phyloP scores from a whole-genome alignment of 2,329 filamentous ascomycete genomes.

The Paramyrothecium roridum region DNA sequence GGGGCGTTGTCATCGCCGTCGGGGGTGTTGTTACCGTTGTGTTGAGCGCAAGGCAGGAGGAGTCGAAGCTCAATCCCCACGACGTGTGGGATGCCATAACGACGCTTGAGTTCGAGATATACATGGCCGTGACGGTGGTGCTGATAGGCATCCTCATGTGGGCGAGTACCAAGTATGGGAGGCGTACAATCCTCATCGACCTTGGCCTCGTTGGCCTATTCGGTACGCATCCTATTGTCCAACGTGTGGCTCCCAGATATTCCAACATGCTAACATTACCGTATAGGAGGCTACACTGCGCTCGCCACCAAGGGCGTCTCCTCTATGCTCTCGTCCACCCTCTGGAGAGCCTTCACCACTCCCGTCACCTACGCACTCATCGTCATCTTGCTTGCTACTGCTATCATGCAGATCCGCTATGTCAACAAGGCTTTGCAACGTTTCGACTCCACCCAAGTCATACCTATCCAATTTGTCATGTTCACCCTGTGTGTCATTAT shows the following conservation, averaged over 20 bases:
- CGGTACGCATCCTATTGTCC: slow-evolving; percentile 50
- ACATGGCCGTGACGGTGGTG: slow-evolving; percentile 71
- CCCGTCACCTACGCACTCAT: slow-evolving; percentile 89
- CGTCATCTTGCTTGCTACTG: slow-evolving; percentile 74
- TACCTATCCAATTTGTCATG: slow-evolving; percentile 94
- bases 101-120: slow-evolving; percentile 85
- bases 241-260: too few species aligned
- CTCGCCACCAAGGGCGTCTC: slow-evolving; percentile 95
- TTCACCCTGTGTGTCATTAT: slow-evolving; percentile 96
- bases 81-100: slow-evolving; percentile 90
- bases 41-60: slow-evolving; percentile 82
- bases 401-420: slow-evolving; percentile 95
- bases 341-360: slow-evolving; percentile 85
- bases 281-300: slow-evolving; percentile 85
- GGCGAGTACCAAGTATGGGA: slow-evolving; percentile 80
- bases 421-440: slow-evolving; percentile 84
- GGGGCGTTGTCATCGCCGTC: slow-evolving; percentile 85
- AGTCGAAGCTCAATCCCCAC: slow-evolving; percentile 85
- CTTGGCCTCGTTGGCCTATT: slow-evolving; percentile 90
- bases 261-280: slow-evolving; percentile 2
- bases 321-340: slow-evolving; percentile 86
- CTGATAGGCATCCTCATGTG: slow-evolving; percentile 78
- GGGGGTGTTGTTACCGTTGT: slow-evolving; percentile 89
- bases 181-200: slow-evolving; percentile 84
- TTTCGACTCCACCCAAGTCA: slow-evolving; percentile 97